These are phyloP conservation scores for Rubroboletus pulcherrimus DNA, from an alignment of 768 basidiomycete species.

Conservation along the genomic window DNA sequence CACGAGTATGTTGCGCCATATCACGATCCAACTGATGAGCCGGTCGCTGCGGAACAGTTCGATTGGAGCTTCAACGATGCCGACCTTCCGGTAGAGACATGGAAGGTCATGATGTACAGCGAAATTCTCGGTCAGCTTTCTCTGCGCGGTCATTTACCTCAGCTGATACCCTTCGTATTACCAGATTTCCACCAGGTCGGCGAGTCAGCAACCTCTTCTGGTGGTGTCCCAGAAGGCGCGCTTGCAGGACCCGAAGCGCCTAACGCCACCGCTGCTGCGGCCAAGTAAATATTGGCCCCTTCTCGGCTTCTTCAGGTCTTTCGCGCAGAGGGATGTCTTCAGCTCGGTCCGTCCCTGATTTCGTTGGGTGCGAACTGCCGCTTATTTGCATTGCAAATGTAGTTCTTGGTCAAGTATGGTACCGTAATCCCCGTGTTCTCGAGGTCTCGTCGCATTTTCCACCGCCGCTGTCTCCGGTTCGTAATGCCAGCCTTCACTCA, in stretches of 20 bases:
- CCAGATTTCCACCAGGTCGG: constrained; percentile 81
- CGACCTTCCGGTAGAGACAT: constrained; percentile 95
- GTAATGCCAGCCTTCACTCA: constrained; percentile 14
- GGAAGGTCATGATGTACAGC: constrained; percentile 99
- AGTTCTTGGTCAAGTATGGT: constrained; percentile 16
- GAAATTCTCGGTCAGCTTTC: constrained; percentile 82
- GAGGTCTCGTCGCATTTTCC: constrained; percentile 5
- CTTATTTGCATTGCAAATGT: background rate
- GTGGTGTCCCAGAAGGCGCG: constrained; percentile 54
- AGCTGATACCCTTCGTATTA: background rate
- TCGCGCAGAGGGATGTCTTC: constrained; percentile 6
- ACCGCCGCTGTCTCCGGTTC: background rate
- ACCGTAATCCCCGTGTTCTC: constrained; percentile 8
- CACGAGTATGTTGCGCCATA: constrained; percentile 97
- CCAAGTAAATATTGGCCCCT: constrained; percentile 10
- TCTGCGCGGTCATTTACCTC: background rate
- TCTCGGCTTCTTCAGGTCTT: background rate
- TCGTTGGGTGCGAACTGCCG: background rate
- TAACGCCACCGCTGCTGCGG: constrained; percentile 6
- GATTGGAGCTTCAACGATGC: constrained; percentile 99
- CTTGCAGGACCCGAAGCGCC: constrained; percentile 57
- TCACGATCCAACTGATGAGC: constrained; percentile 98
- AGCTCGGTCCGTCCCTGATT: constrained; percentile 11
- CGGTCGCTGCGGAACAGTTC: constrained; percentile 88
- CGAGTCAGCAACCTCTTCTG: constrained; percentile 41